A percentile compares a stretch with the other conserved stretches of the same genome.
Conservation (phyloP, 1,284 basidiomycete species). For the Tilletia walkeri region DNA sequence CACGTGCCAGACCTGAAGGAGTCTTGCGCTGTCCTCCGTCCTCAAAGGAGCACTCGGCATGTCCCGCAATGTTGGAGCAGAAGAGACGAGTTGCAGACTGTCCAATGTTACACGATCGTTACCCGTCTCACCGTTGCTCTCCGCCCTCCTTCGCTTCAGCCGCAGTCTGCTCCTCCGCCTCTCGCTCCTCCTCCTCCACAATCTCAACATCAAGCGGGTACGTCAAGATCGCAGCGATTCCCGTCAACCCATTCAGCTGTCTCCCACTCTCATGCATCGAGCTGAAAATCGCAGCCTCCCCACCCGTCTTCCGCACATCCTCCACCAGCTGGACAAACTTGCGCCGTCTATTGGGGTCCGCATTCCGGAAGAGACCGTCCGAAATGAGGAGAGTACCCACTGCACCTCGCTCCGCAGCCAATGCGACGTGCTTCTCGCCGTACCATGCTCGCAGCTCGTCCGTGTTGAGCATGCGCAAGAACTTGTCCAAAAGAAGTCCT, state of each 20-base stretch:
- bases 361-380: conserved; percentile 78
- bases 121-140: too few species aligned
- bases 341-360: conserved; percentile 56
- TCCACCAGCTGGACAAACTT: conserved; percentile 86
- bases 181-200: conserved; percentile 65
- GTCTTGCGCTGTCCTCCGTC: too few species aligned
- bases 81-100: neutral
- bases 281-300: conserved; percentile 91
- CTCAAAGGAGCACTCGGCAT: too few species aligned
- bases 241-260: conserved; percentile 86
- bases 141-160: neutral
- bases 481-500: conserved; percentile 61
- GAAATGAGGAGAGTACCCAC: conserved; percentile 92
- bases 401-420: conserved; percentile 88
- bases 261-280: conserved; percentile 95
- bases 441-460: conserved; percentile 99
- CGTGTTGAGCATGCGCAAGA: conserved; percentile 79
- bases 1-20: too few species aligned
- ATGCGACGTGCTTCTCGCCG: conserved; percentile 85
- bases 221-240: conserved; percentile 90
- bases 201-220: conserved; percentile 90
- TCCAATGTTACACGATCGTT: too few species aligned
- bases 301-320: conserved; percentile 80
- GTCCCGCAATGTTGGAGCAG: too few species aligned
- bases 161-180: conserved; percentile 59